These are phyloP conservation scores for Yarrowia sp. DNA, from an alignment of 805 yeast genomes.

Conservation along the genomic window DNA sequence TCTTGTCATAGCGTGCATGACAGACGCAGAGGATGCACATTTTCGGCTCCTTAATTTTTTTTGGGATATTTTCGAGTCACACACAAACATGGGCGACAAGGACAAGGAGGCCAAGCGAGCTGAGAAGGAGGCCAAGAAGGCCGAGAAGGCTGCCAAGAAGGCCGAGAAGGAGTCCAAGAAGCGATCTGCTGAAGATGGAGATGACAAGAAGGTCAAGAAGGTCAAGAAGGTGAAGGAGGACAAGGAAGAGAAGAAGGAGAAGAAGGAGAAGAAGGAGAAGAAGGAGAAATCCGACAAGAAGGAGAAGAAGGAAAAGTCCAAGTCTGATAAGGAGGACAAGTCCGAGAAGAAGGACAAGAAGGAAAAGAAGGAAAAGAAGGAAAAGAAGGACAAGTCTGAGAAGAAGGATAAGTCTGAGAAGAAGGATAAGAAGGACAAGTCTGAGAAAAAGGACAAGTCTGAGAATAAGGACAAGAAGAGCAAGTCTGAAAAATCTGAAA, in stretches of 20 bases:
- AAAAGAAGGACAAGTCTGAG: conserved; percentile 21
- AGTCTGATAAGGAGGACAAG: conserved; percentile 1
- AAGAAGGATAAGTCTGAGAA: conserved; percentile 27
- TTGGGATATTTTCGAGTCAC: too few species aligned
- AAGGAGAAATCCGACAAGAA: not conserved
- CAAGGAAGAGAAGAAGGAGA: conserved; percentile 3
- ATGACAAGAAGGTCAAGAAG: not conserved
- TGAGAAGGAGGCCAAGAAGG: not conserved
- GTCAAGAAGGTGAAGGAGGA: not conserved
- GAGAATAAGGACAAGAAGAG: conserved; percentile 21
- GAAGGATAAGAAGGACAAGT: conserved; percentile 27
- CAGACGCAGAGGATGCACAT: not conserved
- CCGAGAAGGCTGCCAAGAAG: not conserved
- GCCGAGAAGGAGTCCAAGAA: conserved; percentile 6
- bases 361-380: not conserved
- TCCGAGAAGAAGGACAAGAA: not conserved
- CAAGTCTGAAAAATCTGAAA: conserved; percentile 12
- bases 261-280: conserved; percentile 11
- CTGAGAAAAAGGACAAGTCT: conserved; percentile 26
- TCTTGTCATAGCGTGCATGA: too few species aligned
- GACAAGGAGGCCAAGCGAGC: not conserved
- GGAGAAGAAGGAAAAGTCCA: conserved; percentile 7
- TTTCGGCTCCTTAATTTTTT: conserved; percentile 1
- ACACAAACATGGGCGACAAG: not conserved
- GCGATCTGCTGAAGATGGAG: not conserved